Percentiles rank a stretch among this genome's conserved stretches.
phyloP scores from a whole-genome alignment of 495 filamentous ascomycete species.

The Cladorrhinum samala region DNA sequence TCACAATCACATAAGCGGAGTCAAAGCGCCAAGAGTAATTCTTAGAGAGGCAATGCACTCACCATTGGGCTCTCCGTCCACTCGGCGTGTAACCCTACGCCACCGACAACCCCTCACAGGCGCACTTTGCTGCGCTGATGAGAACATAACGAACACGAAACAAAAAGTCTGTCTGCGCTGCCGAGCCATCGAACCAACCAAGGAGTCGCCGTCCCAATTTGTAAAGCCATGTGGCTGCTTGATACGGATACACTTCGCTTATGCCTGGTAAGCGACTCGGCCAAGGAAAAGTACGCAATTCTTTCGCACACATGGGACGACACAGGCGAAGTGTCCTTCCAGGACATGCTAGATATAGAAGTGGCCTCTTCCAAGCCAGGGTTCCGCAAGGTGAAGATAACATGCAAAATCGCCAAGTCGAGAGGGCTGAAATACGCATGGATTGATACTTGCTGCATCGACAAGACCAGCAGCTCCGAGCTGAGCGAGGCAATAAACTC shows the following conservation, averaged over 20 bases:
- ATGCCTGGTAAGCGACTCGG: neutral
- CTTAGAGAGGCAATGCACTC: no score
- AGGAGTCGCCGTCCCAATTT: neutral
- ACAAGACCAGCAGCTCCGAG: neutral
- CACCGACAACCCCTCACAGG: neutral
- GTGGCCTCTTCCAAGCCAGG: neutral
- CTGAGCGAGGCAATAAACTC: neutral
- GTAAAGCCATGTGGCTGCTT: neutral
- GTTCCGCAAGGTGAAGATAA: neutral
- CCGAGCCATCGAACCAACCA: no score
- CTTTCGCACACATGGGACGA: neutral
- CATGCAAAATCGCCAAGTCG: neutral
- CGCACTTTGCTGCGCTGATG: neutral
- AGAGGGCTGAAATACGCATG: neutral
- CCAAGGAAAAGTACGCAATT: neutral
- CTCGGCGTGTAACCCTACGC: neutral
- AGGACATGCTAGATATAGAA: neutral
- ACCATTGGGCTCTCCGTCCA: neutral
- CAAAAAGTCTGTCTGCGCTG: no score
- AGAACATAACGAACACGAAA: neutral
- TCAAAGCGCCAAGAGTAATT: no score
- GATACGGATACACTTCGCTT: neutral
- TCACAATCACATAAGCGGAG: no score
- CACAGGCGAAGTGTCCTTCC: neutral
- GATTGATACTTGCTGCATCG: neutral